phyloP scores from a whole-genome alignment of 768 basidiomycete species.

The Rhodocollybia butyracea region DNA sequence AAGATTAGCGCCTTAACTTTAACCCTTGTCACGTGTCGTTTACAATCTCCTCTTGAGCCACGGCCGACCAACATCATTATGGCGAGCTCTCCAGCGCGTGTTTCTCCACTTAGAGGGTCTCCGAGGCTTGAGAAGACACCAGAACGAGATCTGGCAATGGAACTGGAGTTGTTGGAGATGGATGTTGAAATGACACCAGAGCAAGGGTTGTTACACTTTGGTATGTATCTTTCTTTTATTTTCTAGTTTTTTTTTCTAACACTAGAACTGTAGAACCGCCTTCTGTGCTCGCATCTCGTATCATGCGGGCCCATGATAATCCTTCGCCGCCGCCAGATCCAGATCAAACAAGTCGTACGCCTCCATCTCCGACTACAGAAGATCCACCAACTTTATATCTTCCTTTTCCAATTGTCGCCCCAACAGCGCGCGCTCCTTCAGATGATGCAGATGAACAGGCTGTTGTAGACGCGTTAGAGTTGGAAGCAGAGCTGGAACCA shows the following conservation, averaged over 20 bases:
- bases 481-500: not conserved
- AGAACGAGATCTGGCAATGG: no score
- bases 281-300: slow-evolving; percentile 59
- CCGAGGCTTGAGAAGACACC: slow-evolving; percentile 30
- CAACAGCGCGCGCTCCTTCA: not conserved
- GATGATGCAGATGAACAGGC: slow-evolving; percentile 15
- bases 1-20: no score
- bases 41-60: slow-evolving; percentile 25
- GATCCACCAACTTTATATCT: slow-evolving; percentile 5
- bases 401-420: not conserved
- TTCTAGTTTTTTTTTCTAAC: no score
- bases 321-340: slow-evolving; percentile 76
- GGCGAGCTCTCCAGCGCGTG: slow-evolving; percentile 8
- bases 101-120: slow-evolving; percentile 43
- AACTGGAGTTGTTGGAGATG: not conserved
- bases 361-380: slow-evolving; percentile 20
- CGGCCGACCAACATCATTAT: no score
- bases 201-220: no score
- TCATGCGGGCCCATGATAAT: slow-evolving; percentile 70
- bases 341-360: no score
- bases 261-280: no score
- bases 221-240: no score
- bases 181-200: no score
- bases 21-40: no score
- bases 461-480: slow-evolving; percentile 11